Evolutionary conservation across 2,329 filamentous ascomycete species (phyloP).

Genomic region (Hirsutella rhossiliensis): DNA sequence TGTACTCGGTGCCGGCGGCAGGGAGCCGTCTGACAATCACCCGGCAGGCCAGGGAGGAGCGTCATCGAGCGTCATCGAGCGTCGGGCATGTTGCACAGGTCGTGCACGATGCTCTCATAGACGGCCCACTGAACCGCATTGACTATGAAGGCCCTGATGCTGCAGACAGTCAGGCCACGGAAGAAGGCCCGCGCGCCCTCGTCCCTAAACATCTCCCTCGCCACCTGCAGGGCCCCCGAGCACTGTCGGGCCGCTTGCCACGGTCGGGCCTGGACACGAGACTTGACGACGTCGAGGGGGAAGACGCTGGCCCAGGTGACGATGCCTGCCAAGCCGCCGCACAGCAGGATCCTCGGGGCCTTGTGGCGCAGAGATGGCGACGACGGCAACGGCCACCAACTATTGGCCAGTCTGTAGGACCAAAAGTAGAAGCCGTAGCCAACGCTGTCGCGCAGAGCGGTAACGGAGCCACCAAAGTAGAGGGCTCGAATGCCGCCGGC

Average conservation of each 20-base stretch:
- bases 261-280: slow-evolving; percentile 67
- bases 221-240: slow-evolving; percentile 48
- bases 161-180: slow-evolving; percentile 67
- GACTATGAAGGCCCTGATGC: slow-evolving; percentile 75
- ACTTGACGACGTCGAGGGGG: slow-evolving; percentile 86
- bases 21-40: too few relatives aligned
- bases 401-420: slow-evolving; percentile 71
- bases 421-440: slow-evolving; percentile 99
- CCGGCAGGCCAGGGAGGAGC: neutral
- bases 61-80: neutral
- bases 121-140: slow-evolving; percentile 90
- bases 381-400: slow-evolving; percentile 32
- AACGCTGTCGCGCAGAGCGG: slow-evolving; percentile 70
- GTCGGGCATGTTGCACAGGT: slow-evolving; percentile 21
- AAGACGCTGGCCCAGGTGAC: slow-evolving; percentile 86
- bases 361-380: slow-evolving; percentile 22
- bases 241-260: slow-evolving; percentile 16
- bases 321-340: slow-evolving; percentile 78
- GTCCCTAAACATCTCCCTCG: slow-evolving; percentile 51
- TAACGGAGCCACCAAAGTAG: slow-evolving; percentile 72
- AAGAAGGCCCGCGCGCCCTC: slow-evolving; percentile 57
- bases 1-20: too few relatives aligned
- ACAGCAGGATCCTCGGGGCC: slow-evolving; percentile 58
- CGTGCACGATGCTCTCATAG: slow-evolving; percentile 77
- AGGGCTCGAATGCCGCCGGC: slow-evolving; percentile 53